These are phyloP conservation scores for Mycena metata DNA, from an alignment of 768 basidiomycete genomes.

Conservation along the genomic window DNA sequence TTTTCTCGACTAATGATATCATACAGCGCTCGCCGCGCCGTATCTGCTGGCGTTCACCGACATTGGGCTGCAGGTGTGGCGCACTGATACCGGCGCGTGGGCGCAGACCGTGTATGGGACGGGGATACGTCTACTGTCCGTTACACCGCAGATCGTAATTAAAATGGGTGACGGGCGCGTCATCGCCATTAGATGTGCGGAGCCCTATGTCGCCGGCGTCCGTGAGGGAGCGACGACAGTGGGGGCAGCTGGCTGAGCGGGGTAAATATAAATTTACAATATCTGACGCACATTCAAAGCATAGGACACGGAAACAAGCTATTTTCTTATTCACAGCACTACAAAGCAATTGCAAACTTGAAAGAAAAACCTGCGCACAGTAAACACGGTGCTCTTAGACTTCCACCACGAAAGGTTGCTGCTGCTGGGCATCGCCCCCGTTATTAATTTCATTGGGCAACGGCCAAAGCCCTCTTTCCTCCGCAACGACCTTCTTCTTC, in stretches of 20 bases:
- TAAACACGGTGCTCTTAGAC: too few relatives aligned
- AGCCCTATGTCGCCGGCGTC: conserved; percentile 13
- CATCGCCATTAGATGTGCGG: conserved; percentile 18
- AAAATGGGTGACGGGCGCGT: conserved; percentile 36
- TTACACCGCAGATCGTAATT: conserved; percentile 24
- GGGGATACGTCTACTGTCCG: conserved; percentile 26
- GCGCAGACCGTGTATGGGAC: conserved; percentile 31
- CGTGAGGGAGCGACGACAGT: neutral
- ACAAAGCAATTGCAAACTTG: too few relatives aligned
- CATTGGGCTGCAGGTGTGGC: conserved; percentile 28
- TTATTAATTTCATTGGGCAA: neutral
- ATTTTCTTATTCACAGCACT: too few relatives aligned
- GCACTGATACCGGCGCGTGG: conserved; percentile 22
- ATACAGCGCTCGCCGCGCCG: conserved; percentile 24
- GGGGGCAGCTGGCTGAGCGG: too few relatives aligned
- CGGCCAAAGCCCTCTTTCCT: conserved; percentile 25
- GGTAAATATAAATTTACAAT: too few relatives aligned
- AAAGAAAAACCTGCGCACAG: too few relatives aligned
- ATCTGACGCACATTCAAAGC: too few relatives aligned
- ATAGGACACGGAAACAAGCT: too few relatives aligned
- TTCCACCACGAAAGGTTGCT: too few relatives aligned
- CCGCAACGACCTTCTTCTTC: conserved; percentile 30
- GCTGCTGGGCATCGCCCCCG: too few relatives aligned
- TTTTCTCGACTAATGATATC: neutral
- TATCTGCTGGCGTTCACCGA: conserved; percentile 31